Percentiles rank a stretch among this genome's conserved stretches.
These are phyloP conservation scores for Alisma plantagoaquatica DNA, from an alignment of 106 monocot genomes.

Conservation along the genomic window DNA sequence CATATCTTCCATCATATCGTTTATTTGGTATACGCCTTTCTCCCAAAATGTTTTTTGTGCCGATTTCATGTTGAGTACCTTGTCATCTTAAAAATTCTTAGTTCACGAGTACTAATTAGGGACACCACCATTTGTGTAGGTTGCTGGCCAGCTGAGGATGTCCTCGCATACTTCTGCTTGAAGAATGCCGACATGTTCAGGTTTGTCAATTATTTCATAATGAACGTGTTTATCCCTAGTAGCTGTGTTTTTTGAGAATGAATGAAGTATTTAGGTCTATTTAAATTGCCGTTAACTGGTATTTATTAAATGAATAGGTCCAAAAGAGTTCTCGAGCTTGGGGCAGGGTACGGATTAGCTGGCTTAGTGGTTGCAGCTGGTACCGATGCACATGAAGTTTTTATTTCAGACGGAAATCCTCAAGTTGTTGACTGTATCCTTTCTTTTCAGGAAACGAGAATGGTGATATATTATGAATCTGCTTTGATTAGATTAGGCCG, in stretches of 20 bases:
- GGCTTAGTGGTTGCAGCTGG: conserved; percentile 70
- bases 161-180: conserved; percentile 70
- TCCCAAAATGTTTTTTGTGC: neutral
- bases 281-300: neutral
- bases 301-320: conserved; percentile 33
- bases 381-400: conserved; percentile 65
- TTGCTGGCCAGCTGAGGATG: conserved; percentile 85
- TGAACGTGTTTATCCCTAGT: conserved; percentile 5
- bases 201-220: conserved; percentile 18
- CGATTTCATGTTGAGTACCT: too few relatives aligned
- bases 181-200: conserved; percentile 58
- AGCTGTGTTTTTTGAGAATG: neutral
- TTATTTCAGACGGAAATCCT: conserved; percentile 97
- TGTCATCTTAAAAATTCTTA: too few relatives aligned
- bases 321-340: conserved; percentile 88
- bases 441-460: too few relatives aligned
- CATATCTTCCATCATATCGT: too few relatives aligned
- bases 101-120: too few relatives aligned
- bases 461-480: too few relatives aligned
- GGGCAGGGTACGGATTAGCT: conserved; percentile 93
- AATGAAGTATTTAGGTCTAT: neutral
- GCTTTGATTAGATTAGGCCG: too few relatives aligned
- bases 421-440: conserved; percentile 95
- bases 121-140: too few relatives aligned
- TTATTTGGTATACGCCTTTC: too few relatives aligned